Base-by-base conservation (phyloP, 2,329 filamentous ascomycete genomes). In the Biscogniauxia marginata region DNA sequence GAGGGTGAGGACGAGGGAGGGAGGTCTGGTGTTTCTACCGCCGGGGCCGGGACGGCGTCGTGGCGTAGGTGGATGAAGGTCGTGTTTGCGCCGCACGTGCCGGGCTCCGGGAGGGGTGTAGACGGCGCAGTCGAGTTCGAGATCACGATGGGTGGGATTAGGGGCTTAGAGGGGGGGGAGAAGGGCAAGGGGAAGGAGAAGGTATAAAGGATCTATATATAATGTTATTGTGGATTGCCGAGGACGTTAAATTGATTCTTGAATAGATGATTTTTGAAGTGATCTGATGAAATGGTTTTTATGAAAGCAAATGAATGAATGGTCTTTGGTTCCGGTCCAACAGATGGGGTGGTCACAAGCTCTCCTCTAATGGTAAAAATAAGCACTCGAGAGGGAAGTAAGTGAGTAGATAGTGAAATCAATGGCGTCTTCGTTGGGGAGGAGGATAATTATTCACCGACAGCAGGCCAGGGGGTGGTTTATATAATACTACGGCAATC, bases 1-100 rank as follows among this genome's bases (percentile, higher is more conserved):
- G 74, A 74, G 19, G 73, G 74, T 52, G 75, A 75, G 54, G 74
- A 75, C 2, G 79, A 75, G 48, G 71, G 67, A 3, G 3, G 11
- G 3, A 9, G 30, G 13, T 2, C 5, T 39, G 30, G 30, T 4
- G 7, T 39, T 11, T 11, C 30, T 39, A n/a, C 13, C 24, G 73
- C 73, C 43, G 75, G 64, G 16, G 70, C 76, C 11, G 76, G 52
- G 7, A 73, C 88, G 22, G 80, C 75, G 55, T 80, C 76, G 30
- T 92, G 89, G 85, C 82, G 82, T 61, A 79, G 93, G 56, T 91
- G 85, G 78, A 86, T 96, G 80, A 96, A 93, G 72, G 84, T 98
- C 7, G 93, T 96, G 1, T 98, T 96, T 76, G 89, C 91, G 49
- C 84, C 90, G 1, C 95, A 96, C 82, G 83, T 83, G 3, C 74